Percentiles rank a stretch among this genome's conserved stretches.
Evolutionary conservation across 306 rosid genomes (phyloP).

Genomic region (Bauhinia variegata): DNA sequence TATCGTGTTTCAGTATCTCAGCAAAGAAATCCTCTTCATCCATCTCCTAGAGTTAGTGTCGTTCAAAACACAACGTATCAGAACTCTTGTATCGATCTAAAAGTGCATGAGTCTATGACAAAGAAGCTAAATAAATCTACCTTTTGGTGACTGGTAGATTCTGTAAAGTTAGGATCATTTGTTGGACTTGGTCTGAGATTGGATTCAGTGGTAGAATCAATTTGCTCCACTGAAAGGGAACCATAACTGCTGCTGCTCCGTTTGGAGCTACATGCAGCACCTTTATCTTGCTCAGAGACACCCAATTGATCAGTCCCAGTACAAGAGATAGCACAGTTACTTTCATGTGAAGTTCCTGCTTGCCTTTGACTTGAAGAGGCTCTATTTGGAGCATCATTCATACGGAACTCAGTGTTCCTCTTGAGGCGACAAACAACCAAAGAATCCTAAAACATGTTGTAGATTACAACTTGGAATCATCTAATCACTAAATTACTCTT

Average conservation of each 20-base stretch:
- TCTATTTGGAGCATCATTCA: constrained; percentile 49
- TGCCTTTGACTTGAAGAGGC: constrained; percentile 58
- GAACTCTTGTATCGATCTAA: constrained; percentile 9
- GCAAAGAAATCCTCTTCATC: constrained; percentile 80
- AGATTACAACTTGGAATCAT: neutral
- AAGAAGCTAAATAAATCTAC: constrained; percentile 39
- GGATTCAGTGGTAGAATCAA: constrained; percentile 65
- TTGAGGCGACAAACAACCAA: constrained; percentile 88
- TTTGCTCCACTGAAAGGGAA: constrained; percentile 73
- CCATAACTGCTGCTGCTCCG: constrained; percentile 59
- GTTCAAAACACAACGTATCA: constrained; percentile 8
- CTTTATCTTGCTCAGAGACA: constrained; percentile 51
- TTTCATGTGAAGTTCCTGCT: constrained; percentile 41
- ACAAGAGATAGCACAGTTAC: constrained; percentile 50
- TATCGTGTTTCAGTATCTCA: constrained; percentile 83
- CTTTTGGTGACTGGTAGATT: constrained; percentile 49
- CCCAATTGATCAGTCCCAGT: constrained; percentile 38
- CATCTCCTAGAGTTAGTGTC: constrained; percentile 43
- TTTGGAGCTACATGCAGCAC: constrained; percentile 53
- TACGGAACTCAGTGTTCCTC: constrained; percentile 67
- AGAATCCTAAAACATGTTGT: constrained; percentile 62
- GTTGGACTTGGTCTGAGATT: constrained; percentile 46
- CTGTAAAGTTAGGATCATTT: constrained; percentile 47
- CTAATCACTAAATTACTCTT: neutral
- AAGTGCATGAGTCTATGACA: constrained; percentile 47